Evolutionary conservation across 2,329 filamentous ascomycete species (phyloP).

Genomic region (Colletotrichum eleusines): DNA sequence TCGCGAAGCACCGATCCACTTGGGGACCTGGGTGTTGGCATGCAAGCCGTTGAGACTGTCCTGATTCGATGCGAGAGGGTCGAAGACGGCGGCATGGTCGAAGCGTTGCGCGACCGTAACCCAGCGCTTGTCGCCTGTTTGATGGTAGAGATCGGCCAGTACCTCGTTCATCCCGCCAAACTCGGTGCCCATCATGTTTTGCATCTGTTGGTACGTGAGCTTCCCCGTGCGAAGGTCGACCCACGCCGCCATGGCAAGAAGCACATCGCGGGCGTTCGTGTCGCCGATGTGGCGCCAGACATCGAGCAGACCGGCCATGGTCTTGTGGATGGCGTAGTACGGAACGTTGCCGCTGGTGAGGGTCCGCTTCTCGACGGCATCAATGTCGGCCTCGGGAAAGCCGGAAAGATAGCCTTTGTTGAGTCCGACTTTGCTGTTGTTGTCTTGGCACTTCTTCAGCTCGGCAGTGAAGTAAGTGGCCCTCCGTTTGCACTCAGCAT

Average conservation of each 20-base stretch:
- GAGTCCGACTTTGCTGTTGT: conserved; percentile 60
- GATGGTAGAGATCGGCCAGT: conserved; percentile 60
- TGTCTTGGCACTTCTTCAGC: conserved; percentile 63
- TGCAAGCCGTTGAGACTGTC: conserved; percentile 62
- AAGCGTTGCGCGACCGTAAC: conserved; percentile 61
- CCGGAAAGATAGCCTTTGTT: conserved; percentile 61
- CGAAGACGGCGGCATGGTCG: conserved; percentile 61
- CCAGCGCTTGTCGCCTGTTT: conserved; percentile 60
- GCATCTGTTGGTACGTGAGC: conserved; percentile 60
- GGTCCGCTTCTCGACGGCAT: conserved; percentile 56
- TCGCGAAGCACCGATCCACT: conserved; percentile 64
- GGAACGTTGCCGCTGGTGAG: conserved; percentile 64
- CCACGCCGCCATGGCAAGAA: conserved; percentile 60
- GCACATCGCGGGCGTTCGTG: conserved; percentile 55
- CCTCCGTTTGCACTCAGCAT: conserved; percentile 58
- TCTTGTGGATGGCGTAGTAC: conserved; percentile 68
- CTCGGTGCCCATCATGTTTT: conserved; percentile 61
- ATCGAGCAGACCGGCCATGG: conserved; percentile 63
- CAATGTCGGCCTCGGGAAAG: conserved; percentile 65
- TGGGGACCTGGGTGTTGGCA: conserved; percentile 66
- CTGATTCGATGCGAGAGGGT: conserved; percentile 58
- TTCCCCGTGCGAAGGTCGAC: conserved; percentile 60
- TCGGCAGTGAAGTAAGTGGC: conserved; percentile 60
- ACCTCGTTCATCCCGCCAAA: conserved; percentile 68
- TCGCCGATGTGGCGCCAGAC: conserved; percentile 61